Percentiles rank a stretch among this genome's conserved stretches.
These are phyloP conservation scores for Emmonsiellopsis sp. DNA, from an alignment of 2,329 filamentous ascomycete species.

Conservation along the genomic window DNA sequence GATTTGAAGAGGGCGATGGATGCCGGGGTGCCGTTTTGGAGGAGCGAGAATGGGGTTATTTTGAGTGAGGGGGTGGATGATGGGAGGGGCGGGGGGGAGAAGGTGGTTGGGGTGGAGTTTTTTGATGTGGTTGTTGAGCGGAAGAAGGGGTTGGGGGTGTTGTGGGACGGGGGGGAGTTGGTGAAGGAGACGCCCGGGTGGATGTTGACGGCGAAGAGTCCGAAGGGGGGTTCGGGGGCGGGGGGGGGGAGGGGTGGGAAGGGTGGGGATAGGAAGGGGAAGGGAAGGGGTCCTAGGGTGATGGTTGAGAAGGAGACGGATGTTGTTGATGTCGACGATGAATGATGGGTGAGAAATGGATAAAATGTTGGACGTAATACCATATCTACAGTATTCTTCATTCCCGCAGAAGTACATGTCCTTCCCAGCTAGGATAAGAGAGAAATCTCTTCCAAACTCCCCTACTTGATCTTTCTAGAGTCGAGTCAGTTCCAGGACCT, in stretches of 20 bases:
- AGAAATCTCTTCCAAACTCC: too few species aligned
- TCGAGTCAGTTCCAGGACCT: too few species aligned
- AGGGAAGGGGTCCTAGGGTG: conserved; percentile 11
- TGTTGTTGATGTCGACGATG: background rate
- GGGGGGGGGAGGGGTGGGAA: conserved; percentile 14
- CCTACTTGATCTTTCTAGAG: too few species aligned
- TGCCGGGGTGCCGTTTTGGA: conserved; percentile 60
- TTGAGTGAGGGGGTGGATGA: conserved; percentile 49
- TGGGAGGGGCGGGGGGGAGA: conserved; percentile 44
- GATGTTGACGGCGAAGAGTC: conserved; percentile 30
- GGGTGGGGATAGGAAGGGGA: conserved; percentile 14
- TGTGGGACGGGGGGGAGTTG: conserved; percentile 51
- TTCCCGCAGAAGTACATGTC: too few species aligned
- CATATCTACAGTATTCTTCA: background rate
- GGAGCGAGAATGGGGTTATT: conserved; percentile 69
- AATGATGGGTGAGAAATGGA: background rate
- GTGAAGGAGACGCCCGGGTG: conserved; percentile 39
- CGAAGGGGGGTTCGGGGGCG: conserved; percentile 22
- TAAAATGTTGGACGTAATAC: background rate
- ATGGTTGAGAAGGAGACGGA: conserved; percentile 2
- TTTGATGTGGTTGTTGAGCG: conserved; percentile 68
- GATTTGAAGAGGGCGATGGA: conserved; percentile 59
- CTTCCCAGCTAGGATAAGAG: background rate
- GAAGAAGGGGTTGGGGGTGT: conserved; percentile 59
- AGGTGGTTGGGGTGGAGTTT: conserved; percentile 55